A percentile compares a stretch with the other conserved stretches of the same genome.
These are phyloP conservation scores for Cucurbita ficifolia DNA, from an alignment of 306 rosid genomes.

Conservation along the genomic window DNA sequence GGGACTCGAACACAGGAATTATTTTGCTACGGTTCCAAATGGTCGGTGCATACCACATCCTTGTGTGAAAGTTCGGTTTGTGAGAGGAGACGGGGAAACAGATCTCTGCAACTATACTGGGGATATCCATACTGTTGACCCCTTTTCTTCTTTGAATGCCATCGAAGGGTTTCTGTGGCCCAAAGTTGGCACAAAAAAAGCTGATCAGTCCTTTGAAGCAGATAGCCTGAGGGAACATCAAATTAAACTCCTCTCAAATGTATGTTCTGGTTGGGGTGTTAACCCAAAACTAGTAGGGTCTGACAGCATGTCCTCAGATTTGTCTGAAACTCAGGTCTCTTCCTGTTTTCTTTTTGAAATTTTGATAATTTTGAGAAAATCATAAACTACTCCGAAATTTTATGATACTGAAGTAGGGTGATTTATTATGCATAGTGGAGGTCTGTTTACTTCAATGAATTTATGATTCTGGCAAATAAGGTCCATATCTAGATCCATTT, in stretches of 20 bases:
- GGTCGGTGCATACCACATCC: slow-evolving; percentile 46
- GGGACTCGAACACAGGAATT: slow-evolving; percentile 38
- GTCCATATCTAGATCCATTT: slow-evolving; percentile 21
- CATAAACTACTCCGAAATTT: background rate
- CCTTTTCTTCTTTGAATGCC: slow-evolving; percentile 58
- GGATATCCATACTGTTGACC: slow-evolving; percentile 58
- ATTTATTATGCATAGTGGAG: background rate
- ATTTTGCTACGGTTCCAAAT: slow-evolving; percentile 58
- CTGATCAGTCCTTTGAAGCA: slow-evolving; percentile 19
- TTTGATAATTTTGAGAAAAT: background rate
- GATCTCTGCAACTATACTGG: slow-evolving; percentile 36
- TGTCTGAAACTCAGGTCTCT: slow-evolving; percentile 42
- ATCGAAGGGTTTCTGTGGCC: slow-evolving; percentile 70
- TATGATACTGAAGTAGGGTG: background rate
- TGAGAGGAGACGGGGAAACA: slow-evolving; percentile 59
- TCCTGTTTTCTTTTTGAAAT: background rate
- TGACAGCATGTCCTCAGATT: slow-evolving; percentile 28
- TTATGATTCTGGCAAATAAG: background rate
- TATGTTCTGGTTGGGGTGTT: slow-evolving; percentile 30
- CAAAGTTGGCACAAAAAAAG: slow-evolving; percentile 32
- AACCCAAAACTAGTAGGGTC: slow-evolving; percentile 16
- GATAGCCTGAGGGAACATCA: slow-evolving; percentile 33
- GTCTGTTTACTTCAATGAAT: background rate
- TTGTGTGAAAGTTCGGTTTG: slow-evolving; percentile 58
- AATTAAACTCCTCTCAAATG: slow-evolving; percentile 26